Conservation (phyloP, 768 basidiomycete genomes). For the Collybiopsis luxurians region DNA sequence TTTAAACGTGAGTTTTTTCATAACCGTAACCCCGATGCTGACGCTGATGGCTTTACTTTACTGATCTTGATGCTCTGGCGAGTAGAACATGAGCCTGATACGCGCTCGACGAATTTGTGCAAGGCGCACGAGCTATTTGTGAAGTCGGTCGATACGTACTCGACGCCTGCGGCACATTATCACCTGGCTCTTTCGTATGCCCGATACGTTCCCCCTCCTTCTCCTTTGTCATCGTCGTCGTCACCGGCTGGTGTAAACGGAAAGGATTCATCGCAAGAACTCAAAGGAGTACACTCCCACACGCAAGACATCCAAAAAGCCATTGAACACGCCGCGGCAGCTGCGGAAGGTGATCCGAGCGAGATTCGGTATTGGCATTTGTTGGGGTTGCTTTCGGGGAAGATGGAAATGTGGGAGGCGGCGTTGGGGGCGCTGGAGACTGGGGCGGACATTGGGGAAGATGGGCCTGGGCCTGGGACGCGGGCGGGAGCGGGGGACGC, state of each 20-base stretch:
- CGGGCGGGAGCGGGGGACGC: background rate
- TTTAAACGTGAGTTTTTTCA: constrained; percentile 58
- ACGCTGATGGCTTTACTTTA: too few relatives aligned
- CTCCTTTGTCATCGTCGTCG: too few relatives aligned
- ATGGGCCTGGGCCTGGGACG: too few relatives aligned
- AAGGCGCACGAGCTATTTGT: constrained; percentile 52
- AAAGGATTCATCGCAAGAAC: too few relatives aligned
- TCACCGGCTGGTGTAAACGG: too few relatives aligned
- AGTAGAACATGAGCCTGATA: constrained; percentile 63
- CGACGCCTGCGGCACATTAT: constrained; percentile 63
- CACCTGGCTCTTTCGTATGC: constrained; percentile 78
- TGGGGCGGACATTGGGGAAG: constrained; percentile 60
- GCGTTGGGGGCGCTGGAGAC: constrained; percentile 75
- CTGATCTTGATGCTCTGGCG: background rate
- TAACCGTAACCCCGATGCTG: too few relatives aligned
- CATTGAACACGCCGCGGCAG: constrained; percentile 59
- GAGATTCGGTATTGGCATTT: constrained; percentile 88
- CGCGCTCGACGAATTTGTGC: constrained; percentile 56
- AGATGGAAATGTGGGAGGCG: constrained; percentile 74
- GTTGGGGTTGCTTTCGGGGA: constrained; percentile 77
- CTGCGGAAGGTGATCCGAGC: constrained; percentile 66
- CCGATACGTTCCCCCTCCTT: constrained; percentile 49
- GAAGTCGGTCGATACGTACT: constrained; percentile 42
- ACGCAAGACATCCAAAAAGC: constrained; percentile 67
- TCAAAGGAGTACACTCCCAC: too few relatives aligned